phyloP scores from a whole-genome alignment of 768 basidiomycete genomes.

The Coprinopsis sp. region DNA sequence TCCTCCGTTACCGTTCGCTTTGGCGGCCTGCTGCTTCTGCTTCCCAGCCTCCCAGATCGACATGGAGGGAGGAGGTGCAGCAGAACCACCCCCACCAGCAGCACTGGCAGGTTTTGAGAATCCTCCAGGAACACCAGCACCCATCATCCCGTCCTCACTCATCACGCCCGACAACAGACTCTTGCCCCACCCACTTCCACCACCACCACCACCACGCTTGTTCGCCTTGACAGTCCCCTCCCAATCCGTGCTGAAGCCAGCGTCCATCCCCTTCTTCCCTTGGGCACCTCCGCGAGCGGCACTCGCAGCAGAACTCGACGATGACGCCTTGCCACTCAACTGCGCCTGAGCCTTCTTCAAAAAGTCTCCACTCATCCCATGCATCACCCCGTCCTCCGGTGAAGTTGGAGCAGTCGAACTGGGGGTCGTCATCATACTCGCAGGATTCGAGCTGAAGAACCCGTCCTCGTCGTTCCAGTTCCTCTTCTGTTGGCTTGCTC shows the following conservation, averaged over 20 bases:
- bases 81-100: background rate
- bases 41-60: background rate
- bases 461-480: background rate
- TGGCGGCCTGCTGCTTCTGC: too few relatives aligned
- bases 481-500: background rate
- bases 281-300: background rate
- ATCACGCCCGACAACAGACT: background rate
- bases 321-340: background rate
- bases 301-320: background rate
- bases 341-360: background rate
- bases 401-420: constrained; percentile 1
- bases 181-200: background rate
- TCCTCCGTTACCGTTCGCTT: too few relatives aligned
- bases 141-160: background rate
- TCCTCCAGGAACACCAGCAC: background rate
- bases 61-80: background rate
- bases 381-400: background rate
- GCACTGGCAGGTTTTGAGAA: background rate
- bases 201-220: background rate
- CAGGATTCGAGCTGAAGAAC: constrained; percentile 1
- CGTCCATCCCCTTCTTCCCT: background rate
- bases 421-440: background rate
- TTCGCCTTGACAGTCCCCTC: constrained; percentile 5
- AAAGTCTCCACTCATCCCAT: background rate
- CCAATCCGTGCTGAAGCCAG: constrained; percentile 1